These are phyloP conservation scores for Epichloe typhina DNA, from an alignment of 2,329 filamentous ascomycete species.

Conservation along the genomic window DNA sequence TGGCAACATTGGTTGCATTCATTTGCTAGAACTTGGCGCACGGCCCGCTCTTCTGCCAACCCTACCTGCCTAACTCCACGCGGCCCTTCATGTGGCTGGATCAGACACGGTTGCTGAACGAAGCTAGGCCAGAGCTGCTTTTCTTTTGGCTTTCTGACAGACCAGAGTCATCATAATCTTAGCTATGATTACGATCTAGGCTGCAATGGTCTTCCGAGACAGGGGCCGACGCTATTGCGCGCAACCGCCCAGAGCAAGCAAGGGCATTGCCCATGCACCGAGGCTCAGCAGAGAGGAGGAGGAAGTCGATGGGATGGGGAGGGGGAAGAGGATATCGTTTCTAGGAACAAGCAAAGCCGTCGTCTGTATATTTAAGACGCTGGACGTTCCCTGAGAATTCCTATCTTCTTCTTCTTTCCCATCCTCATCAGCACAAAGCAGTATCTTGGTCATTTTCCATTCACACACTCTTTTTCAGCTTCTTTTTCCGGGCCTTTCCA, in stretches of 20 bases:
- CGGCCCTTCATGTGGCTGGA: conserved; percentile 3
- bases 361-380: conserved; percentile 11
- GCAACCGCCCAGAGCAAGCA: background rate
- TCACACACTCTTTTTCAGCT: conserved; percentile 5
- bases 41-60: background rate
- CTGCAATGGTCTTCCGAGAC: background rate
- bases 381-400: conserved; percentile 5
- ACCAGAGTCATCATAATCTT: background rate
- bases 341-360: background rate
- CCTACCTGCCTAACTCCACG: background rate
- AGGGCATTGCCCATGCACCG: conserved; percentile 1
- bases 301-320: background rate
- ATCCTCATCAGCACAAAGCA: conserved; percentile 7
- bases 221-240: conserved; percentile 1
- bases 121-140: background rate
- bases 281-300: background rate
- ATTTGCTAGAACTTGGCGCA: background rate
- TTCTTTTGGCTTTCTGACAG: background rate
- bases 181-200: background rate
- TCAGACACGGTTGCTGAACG: conserved; percentile 6
- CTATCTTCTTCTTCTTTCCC: background rate
- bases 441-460: conserved; percentile 4
- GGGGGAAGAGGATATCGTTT: background rate
- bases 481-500: conserved; percentile 9
- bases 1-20: background rate